Conservation (phyloP, 371 early-diverging fungal genomes). For the Blakeslea trispora region DNA sequence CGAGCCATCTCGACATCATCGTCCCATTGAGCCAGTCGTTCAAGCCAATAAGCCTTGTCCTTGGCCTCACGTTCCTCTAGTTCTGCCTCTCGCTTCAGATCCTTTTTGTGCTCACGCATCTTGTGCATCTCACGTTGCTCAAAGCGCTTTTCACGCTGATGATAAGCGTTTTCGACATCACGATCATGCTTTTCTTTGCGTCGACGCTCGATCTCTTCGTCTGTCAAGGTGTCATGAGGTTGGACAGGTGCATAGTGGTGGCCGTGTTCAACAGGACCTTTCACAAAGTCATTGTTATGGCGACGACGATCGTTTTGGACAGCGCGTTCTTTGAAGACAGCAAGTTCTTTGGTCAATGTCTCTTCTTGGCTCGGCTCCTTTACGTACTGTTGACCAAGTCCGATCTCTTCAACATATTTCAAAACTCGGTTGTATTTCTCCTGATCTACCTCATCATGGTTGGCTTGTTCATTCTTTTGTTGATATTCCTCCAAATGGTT, state of each 20-base stretch:
- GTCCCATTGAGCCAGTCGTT: slow-evolving; percentile 68
- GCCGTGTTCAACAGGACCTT: slow-evolving; percentile 16
- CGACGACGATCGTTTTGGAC: slow-evolving; percentile 58
- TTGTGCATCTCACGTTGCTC: slow-evolving; percentile 60
- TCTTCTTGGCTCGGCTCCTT: slow-evolving; percentile 20
- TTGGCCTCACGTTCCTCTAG: slow-evolving; percentile 45
- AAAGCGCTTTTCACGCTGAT: slow-evolving; percentile 71
- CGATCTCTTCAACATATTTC: slow-evolving; percentile 35
- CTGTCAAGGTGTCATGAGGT: slow-evolving; percentile 31
- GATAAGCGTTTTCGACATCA: slow-evolving; percentile 67
- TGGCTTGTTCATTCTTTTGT: slow-evolving; percentile 40
- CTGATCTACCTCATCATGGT: slow-evolving; percentile 10
- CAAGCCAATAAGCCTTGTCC: slow-evolving; percentile 54
- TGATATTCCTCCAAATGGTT: slow-evolving; percentile 64
- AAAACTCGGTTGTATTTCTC: slow-evolving; percentile 16
- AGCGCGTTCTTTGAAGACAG: slow-evolving; percentile 67
- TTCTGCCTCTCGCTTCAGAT: slow-evolving; percentile 52
- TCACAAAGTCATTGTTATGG: slow-evolving; percentile 35
- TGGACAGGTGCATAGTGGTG: not conserved
- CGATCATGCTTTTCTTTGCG: slow-evolving; percentile 65
- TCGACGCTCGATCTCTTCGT: slow-evolving; percentile 71
- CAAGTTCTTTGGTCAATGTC: slow-evolving; percentile 62
- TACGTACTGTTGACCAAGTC: slow-evolving; percentile 33
- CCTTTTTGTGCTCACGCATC: slow-evolving; percentile 56
- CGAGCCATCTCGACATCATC: slow-evolving; percentile 70